A percentile compares a stretch with the other conserved stretches of the same genome.
Conservation (phyloP, 1,284 basidiomycete genomes). For the Leccinum griseonigrum region DNA sequence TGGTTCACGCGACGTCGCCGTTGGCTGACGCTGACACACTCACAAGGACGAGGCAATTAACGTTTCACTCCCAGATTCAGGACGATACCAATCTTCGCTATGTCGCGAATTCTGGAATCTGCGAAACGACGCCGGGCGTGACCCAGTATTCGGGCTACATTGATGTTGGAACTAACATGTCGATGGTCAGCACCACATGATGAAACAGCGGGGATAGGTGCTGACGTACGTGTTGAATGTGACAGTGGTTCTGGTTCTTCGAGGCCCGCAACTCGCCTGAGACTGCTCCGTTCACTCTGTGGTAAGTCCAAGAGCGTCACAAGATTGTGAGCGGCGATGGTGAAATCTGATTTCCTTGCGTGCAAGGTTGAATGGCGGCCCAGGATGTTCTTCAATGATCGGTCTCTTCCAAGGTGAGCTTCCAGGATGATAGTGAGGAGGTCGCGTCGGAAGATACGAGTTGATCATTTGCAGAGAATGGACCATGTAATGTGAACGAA, state of each 20-base stretch:
- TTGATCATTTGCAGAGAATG: constrained; percentile 22
- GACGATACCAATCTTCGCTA: constrained; percentile 42
- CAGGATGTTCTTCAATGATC: constrained; percentile 43
- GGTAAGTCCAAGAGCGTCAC: constrained; percentile 36
- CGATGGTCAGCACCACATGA: constrained; percentile 42
- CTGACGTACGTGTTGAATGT: constrained; percentile 8
- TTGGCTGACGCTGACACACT: background rate
- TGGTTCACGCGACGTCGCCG: background rate
- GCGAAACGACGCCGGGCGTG: constrained; percentile 70
- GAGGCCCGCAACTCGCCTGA: constrained; percentile 57
- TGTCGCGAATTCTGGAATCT: constrained; percentile 64
- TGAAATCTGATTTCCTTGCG: constrained; percentile 23
- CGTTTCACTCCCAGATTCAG: constrained; percentile 23
- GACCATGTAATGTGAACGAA: constrained; percentile 29
- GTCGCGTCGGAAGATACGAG: background rate
- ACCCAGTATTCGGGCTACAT: constrained; percentile 68
- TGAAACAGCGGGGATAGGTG: too few relatives aligned
- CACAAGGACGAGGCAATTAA: constrained; percentile 11
- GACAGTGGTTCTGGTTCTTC: constrained; percentile 73
- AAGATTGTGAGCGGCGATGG: too few relatives aligned
- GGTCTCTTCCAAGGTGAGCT: constrained; percentile 41
- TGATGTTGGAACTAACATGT: constrained; percentile 58
- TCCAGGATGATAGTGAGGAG: background rate
- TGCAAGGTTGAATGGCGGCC: constrained; percentile 36
- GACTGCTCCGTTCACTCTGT: constrained; percentile 64